Base-by-base conservation (phyloP, 2,329 filamentous ascomycete species). In the Aspergillus thermomutatus region DNA sequence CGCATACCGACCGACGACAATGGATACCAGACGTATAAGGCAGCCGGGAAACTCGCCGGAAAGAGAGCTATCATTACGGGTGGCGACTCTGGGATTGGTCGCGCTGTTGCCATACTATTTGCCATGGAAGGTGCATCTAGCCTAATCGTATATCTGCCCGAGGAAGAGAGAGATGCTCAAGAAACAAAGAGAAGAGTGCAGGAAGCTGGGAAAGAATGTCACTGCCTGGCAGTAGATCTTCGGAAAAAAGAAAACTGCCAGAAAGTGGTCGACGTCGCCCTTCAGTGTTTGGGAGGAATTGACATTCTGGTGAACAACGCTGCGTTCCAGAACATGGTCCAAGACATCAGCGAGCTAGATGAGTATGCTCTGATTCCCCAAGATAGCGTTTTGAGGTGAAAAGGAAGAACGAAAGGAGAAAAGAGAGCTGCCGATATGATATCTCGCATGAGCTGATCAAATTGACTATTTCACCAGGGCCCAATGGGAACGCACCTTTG, bases 21-120 rank as follows among this genome's bases (percentile, higher is more conserved):
- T 40, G 84, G 85, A 11, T 86, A 84, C 64, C 83, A 89, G 66
- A 82, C 82, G 49, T 93, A 94, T 77, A 86, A 87, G 69, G 83
- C 88, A 3, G 88, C 90, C 1, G 86, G 85, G 50, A 95, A 94
- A 76, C 83, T 94, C 6, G 75, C 84, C 66, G 89, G 86, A 60
- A 90, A 88, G 74, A 89, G 85, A 57, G 89, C 90, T 7, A 74
- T 94, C 56, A 93, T 94, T 66, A 93, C 90, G 0, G 90, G 90
- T 17, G 90, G 90, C 3, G 90, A 93, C 72, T 87, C 84, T 6
- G 90, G 90, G 1, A 93, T 94, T 61, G 89, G 90, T 6, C 85
- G 89, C 40, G 86, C 90, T 1, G 84, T 87, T 1, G 89, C 90
- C 1, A 81, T 93, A 17, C 79, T 94, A 0, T 94, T 88, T 65